Evolutionary conservation across 257 asterid species (phyloP), one percentile per base, ranked within the genome.

Genomic region (Cordia subcordata): DNA sequence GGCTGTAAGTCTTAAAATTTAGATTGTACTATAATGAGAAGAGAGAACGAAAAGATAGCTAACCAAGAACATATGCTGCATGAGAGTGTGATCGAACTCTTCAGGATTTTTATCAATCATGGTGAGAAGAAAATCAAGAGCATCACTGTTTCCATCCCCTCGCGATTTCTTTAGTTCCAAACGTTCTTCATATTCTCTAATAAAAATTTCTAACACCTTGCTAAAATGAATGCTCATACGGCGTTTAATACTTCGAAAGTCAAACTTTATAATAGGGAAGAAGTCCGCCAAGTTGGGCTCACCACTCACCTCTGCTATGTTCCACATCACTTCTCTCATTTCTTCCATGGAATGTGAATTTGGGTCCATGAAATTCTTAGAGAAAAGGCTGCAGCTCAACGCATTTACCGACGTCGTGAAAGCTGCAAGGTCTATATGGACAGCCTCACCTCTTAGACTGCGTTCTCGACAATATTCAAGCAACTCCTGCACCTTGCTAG

Each of bases 21-120:
- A n/a, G n/a, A n/a, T n/a, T n/a, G n/a, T n/a, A n/a, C n/a, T n/a
- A n/a, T n/a, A n/a, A n/a, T n/a, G 35, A 3, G 55, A 11, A 20
- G n/a, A n/a, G n/a, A 11, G 44, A 35, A 45, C 11, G 21, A 35
- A 1, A 58, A n/a, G n/a, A n/a, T n/a, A n/a, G n/a, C 69, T 11
- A 38, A 84, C 94, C 94, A 85, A 37, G 77, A 81, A 82, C 83
- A 88, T 1, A 54, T 80, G 85, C 58, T 85, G 82, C 45, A 88
- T 83, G 60, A 82, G 96, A 60, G 71, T 66, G n/a, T n/a, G n/a
- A n/a, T 79, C 83, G 2, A 88, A 75, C 63, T 81, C 95, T 0
- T 85, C 79, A 0, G 86, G 92, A 45, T 15, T 73, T 15, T 78
- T 80, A 35, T 63, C 65, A 35, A 73, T 65, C 17, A 68, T 60